Evolutionary conservation across 192 early-diverging fungal genomes (phyloP), one percentile per base, ranked within the genome.

Genomic region (Coemansia sp.): DNA sequence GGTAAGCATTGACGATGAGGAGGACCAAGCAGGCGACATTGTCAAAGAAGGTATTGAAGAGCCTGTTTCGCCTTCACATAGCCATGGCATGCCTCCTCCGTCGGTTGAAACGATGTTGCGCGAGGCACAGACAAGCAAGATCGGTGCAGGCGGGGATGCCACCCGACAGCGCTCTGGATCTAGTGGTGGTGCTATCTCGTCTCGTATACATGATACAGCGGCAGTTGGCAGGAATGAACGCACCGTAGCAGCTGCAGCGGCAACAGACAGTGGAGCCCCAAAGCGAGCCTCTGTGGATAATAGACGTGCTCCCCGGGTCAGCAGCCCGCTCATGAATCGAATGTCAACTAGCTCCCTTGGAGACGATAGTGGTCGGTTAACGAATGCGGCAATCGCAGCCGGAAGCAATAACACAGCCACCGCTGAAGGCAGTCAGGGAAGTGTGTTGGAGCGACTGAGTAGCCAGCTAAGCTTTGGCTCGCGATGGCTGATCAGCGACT

Each of bases 391-490:
- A 34, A 33, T 17, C 4, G 41, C 62, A 5, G 41, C 17, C 4
- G 21, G 39, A 13, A 29, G 40, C 41, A 63, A 13, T 17, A 63
- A 14, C 16, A 16, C 31, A 16, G n/a, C 29, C 4, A 8, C 5
- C 14, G 31, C 31, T 35, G 54, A 34, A 14, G 31, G 54, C 16
- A 33, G 54, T 8, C 54, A 48, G 16, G 36, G 56, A 7, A 34
- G 67, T 19, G 19, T 69, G 5, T 62, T 59, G 27, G 79, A 81
- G 50, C 69, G 69, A 31, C 70, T 81, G 42, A 64, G 79, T 68
- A 73, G 73, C 54, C 79, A 81, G 62, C 59, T 81, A 59, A 83
- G 80, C 57, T 83, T 78, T 78, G 75, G 72, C 24, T 74, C 75
- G 46, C 68, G 69, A 19, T 83, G 80, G 80, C 75, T 83, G 66